Evolutionary conservation across 495 filamentous ascomycete species (phyloP).

Genomic region (Aspergillus egyptiacus): DNA sequence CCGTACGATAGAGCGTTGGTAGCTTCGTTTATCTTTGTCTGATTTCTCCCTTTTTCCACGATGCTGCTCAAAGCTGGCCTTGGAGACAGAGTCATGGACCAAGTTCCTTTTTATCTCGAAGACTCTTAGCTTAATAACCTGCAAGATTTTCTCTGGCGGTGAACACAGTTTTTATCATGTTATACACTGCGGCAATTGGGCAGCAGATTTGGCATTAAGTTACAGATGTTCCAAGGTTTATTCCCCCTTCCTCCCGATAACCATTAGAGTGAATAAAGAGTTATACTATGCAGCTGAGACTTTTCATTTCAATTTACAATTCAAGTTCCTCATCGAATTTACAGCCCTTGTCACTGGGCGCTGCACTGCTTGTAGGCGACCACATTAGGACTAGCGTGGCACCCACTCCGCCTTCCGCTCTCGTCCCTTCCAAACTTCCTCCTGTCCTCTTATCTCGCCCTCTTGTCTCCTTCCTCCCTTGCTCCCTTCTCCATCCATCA

Average conservation of each 20-base stretch:
- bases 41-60: background rate
- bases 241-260: too few relatives aligned
- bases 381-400: constrained; percentile 15
- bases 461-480: constrained; percentile 12
- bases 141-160: background rate
- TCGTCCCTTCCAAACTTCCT: constrained; percentile 14
- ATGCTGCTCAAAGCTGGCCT: constrained; percentile 15
- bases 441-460: constrained; percentile 6
- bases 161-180: background rate
- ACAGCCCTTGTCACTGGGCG: too few relatives aligned
- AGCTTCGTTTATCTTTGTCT: background rate
- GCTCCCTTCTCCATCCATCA: constrained; percentile 15
- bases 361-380: background rate
- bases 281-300: too few relatives aligned
- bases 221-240: background rate
- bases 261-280: too few relatives aligned
- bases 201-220: constrained; percentile 6
- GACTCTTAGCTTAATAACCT: too few relatives aligned
- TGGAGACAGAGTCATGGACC: constrained; percentile 1
- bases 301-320: too few relatives aligned
- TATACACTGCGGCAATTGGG: background rate
- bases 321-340: too few relatives aligned
- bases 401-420: constrained; percentile 1
- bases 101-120: background rate
- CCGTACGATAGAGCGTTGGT: constrained; percentile 12